phyloP scores from a whole-genome alignment of 2,329 filamentous ascomycete genomes.

The Penicillium sp. region DNA sequence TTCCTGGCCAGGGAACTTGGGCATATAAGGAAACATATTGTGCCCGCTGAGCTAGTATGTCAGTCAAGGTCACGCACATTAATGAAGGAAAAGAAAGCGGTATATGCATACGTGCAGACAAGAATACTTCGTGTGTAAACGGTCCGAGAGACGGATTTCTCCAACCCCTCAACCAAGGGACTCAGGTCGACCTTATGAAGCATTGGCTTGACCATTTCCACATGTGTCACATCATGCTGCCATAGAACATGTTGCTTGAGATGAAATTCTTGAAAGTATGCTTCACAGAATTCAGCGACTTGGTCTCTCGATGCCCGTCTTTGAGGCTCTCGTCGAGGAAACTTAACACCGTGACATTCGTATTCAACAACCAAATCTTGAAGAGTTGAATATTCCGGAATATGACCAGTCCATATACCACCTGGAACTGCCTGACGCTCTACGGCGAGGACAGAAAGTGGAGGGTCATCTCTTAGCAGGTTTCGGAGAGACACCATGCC shows the following conservation, averaged over 20 bases:
- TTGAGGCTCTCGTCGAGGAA: constrained; percentile 5
- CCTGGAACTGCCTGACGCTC: constrained; percentile 4
- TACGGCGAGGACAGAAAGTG: constrained; percentile 1
- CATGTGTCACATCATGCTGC: constrained; percentile 2
- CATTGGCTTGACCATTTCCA: constrained; percentile 8
- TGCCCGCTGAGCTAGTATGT: background rate
- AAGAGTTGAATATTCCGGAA: constrained; percentile 5
- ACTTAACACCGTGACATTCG: constrained; percentile 5
- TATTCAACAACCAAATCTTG: constrained; percentile 6
- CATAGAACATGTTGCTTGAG: constrained; percentile 4
- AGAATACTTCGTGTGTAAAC: constrained; percentile 6
- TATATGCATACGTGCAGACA: constrained; percentile 3
- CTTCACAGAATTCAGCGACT: constrained; percentile 5
- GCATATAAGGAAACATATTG: constrained; percentile 7
- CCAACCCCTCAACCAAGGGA: background rate
- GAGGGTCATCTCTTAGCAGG: constrained; percentile 4
- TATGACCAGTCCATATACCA: constrained; percentile 5
- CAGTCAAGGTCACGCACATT: background rate
- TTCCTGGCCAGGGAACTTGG: constrained; percentile 7
- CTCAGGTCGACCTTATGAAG: constrained; percentile 3
- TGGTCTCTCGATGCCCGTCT: constrained; percentile 5
- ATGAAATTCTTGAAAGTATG: constrained; percentile 4
- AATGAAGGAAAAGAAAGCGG: background rate
- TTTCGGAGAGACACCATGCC: constrained; percentile 5
- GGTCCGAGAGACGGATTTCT: background rate